These are phyloP conservation scores for Chenopodium album DNA, from an alignment of 148 eudicot species.

Conservation along the genomic window DNA sequence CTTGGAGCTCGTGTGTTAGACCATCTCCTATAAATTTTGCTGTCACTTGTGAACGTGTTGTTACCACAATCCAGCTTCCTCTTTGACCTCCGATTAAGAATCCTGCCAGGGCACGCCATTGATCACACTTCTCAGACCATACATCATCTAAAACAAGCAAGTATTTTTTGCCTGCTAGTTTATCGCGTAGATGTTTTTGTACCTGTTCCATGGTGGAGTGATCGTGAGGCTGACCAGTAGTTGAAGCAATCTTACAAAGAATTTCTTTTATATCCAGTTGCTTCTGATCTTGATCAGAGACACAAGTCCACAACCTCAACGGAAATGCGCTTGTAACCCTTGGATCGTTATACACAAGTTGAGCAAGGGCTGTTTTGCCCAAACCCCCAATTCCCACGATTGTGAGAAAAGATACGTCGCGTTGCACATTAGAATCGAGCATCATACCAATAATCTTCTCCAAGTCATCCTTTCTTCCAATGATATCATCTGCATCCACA, in stretches of 20 bases:
- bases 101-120: conserved; percentile 16
- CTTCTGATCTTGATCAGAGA: conserved; percentile 1
- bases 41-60: neutral
- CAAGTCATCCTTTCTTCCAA: conserved; percentile 34
- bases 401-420: conserved; percentile 13
- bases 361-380: conserved; percentile 36
- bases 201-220: conserved; percentile 16
- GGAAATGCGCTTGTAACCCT: conserved; percentile 4
- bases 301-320: conserved; percentile 20
- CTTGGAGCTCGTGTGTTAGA: neutral
- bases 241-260: neutral
- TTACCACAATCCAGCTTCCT: neutral
- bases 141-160: conserved; percentile 35
- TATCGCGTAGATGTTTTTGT: conserved; percentile 5
- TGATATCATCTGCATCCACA: neutral
- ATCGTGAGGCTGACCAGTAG: neutral
- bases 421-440: neutral
- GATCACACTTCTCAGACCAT: conserved; percentile 18
- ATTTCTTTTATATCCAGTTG: conserved; percentile 2
- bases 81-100: neutral
- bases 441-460: conserved; percentile 19
- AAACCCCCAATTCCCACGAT: conserved; percentile 35
- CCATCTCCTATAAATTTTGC: neutral
- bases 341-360: conserved; percentile 28
- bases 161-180: conserved; percentile 15